A percentile compares a stretch with the other conserved stretches of the same genome.
These are phyloP conservation scores for Boletellus deceptivus DNA, from an alignment of 1,284 basidiomycete species.

Conservation along the genomic window DNA sequence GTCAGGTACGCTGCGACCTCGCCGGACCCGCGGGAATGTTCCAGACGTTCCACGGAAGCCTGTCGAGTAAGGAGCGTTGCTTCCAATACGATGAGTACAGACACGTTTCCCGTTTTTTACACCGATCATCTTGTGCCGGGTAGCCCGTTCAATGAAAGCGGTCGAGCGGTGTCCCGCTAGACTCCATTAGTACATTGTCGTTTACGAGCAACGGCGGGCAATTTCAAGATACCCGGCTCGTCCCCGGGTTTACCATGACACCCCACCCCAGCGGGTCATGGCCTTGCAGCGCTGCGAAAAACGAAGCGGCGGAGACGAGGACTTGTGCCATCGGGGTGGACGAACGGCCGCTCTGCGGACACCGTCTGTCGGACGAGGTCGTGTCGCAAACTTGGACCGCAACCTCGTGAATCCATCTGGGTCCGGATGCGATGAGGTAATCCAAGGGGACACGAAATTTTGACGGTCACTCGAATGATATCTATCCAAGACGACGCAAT, in stretches of 20 bases:
- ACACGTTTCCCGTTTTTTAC: conserved; percentile 11
- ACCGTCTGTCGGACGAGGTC: conserved; percentile 2
- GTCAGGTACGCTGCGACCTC: not conserved
- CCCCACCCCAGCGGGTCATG: no score
- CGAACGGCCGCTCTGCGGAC: conserved; percentile 1
- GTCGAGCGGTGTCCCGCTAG: conserved; percentile 2
- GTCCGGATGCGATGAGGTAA: conserved; percentile 15
- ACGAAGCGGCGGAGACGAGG: no score
- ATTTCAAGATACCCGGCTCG: not conserved
- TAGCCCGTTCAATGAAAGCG: not conserved
- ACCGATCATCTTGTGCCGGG: not conserved
- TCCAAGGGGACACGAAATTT: not conserved
- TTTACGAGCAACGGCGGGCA: not conserved
- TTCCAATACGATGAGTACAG: not conserved
- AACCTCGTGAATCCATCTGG: not conserved
- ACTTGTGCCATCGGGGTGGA: not conserved
- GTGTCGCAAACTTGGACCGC: conserved; percentile 5
- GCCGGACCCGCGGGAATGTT: not conserved
- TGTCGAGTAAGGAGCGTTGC: not conserved
- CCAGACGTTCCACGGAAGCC: not conserved
- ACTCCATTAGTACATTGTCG: not conserved
- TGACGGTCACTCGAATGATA: not conserved
- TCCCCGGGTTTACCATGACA: not conserved
- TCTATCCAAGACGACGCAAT: conserved; percentile 4
- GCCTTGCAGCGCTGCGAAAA: no score